Base-by-base conservation (phyloP, 805 yeast species). In the Barnettozyma botsteinii region DNA sequence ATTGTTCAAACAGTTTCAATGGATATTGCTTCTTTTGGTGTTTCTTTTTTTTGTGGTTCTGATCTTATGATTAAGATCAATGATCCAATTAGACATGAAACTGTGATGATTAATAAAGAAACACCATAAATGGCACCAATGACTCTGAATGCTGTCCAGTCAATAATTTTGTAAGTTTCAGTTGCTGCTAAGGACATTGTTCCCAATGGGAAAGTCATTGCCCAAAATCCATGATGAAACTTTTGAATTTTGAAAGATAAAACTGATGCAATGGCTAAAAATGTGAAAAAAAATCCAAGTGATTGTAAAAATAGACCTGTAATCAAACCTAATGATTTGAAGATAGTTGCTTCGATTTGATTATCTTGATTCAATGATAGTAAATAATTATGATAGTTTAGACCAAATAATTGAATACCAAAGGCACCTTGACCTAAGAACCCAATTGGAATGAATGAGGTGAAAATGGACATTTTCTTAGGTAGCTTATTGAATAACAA, bases 191-290 rank as follows among this genome's bases (percentile, higher is more conserved):
- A 57, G 0, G 81, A 67, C 81, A 85, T 78, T 0, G 94, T 85
- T 2, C 96, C 96, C 51, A 87, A 53, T 4, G 96, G 96, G 79
- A 88, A 88, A 47, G 96, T 84, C 67, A 84, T 74, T 14, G 88
- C 79, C 96, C 96, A 85, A 77, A 78, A 77, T 1, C 75, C 70
- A 47, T 69, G 67, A 22, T 67, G 64, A 63, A 77, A 79, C 24
- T 48, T 40, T 15, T 58, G 59, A n/a, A 33, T 3, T 0, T 70
- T 70, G 25, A 56, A 52, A 17, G 52, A 49, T 1, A 60, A 9
- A 2, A 66, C 60, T 20, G 68, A 55, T 2, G 61, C 33, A 3
- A 67, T 30, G 1, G 78, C 71, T 9, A 71, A 51, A 14, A 69
- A 53, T 0, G 75, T 76, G 57, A 81, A 66, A 56, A 77, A 79